A percentile compares a stretch with the other conserved stretches of the same genome.
Evolutionary conservation across 257 asterid genomes (phyloP).

Genomic region (Solanum sejunctum): DNA sequence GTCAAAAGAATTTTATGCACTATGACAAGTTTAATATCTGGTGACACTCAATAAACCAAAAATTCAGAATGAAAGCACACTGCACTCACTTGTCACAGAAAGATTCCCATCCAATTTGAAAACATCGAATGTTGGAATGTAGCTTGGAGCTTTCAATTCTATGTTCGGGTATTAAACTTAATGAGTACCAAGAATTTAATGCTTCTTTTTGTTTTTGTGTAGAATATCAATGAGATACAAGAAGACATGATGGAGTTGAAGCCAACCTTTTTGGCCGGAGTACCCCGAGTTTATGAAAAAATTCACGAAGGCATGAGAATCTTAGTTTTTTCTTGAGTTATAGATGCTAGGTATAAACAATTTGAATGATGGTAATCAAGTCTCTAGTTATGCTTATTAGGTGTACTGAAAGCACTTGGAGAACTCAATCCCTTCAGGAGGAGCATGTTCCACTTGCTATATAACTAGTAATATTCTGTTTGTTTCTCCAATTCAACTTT

Average conservation of each 20-base stretch:
- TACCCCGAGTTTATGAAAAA: constrained; percentile 81
- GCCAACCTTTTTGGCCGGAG: constrained; percentile 96
- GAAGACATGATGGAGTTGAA: constrained; percentile 73
- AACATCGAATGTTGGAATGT: background rate
- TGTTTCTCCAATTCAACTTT: background rate
- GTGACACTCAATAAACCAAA: background rate
- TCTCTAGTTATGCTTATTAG: constrained; percentile 17
- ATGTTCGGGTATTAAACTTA: background rate
- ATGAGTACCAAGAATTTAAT: background rate
- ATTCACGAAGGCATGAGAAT: constrained; percentile 62
- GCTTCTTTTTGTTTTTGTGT: background rate
- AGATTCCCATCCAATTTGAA: background rate
- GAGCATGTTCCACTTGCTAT: constrained; percentile 55
- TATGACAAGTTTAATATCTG: background rate
- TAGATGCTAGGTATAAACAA: background rate
- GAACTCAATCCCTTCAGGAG: constrained; percentile 86
- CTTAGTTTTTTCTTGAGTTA: background rate
- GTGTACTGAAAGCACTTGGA: constrained; percentile 73
- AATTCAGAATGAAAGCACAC: background rate
- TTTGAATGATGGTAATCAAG: background rate
- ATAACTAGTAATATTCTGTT: constrained; percentile 40
- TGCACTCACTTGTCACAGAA: background rate
- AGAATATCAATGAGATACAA: constrained; percentile 76
- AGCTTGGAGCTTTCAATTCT: background rate
- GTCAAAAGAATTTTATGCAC: background rate